Evolutionary conservation across 495 filamentous ascomycete genomes (phyloP), one percentile per base, ranked within the genome.

Genomic region (Elaphomyces granulatus): DNA sequence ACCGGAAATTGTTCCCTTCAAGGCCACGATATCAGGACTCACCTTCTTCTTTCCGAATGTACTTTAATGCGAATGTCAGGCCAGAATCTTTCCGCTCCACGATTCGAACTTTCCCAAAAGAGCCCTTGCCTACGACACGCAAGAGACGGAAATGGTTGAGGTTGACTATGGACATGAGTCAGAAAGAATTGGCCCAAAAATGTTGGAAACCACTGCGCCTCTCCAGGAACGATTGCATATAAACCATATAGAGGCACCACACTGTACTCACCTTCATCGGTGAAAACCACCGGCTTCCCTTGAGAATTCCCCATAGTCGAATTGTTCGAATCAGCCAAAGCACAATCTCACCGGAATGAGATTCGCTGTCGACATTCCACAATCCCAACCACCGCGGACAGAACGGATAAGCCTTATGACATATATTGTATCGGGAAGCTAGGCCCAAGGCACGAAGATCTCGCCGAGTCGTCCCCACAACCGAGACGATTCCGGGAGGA

Each of bases 21-120:
- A n/a, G n/a, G n/a, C n/a, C n/a, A n/a, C n/a, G n/a, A n/a, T n/a
- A n/a, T n/a, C 18, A 18, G 20, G 26, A 33, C 79, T 39, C 51
- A 92, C 87, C 83, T 73, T 98, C 90, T 80, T 98, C 90, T 72
- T 96, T 96, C 32, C 90, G 80, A 38, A 98, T 96, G 59, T 98
- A 96, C 55, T 96, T 98, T 33, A 98, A 68, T 3, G 90, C 90
- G 56, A 98, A 98, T 6, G 87, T 87, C 55, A 82, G 78, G 34
- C 78, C 80, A 1, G 88, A 92, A 56, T 98, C 90, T 59, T 95
- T 98, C 45, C 87, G 74, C 67, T 98, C 90, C 49, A 98, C 90
- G 49, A 98, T 98, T 43, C 90, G 80, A 43, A 98, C 90, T 59
- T 98, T 98, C 45, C 90, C 90, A 60, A 98, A 98, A 15, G 90